Percentiles rank a stretch among this genome's conserved stretches.
These are phyloP conservation scores for Arthrobotrys sphaeroides DNA, from an alignment of 2,329 filamentous ascomycete genomes.

Conservation along the genomic window DNA sequence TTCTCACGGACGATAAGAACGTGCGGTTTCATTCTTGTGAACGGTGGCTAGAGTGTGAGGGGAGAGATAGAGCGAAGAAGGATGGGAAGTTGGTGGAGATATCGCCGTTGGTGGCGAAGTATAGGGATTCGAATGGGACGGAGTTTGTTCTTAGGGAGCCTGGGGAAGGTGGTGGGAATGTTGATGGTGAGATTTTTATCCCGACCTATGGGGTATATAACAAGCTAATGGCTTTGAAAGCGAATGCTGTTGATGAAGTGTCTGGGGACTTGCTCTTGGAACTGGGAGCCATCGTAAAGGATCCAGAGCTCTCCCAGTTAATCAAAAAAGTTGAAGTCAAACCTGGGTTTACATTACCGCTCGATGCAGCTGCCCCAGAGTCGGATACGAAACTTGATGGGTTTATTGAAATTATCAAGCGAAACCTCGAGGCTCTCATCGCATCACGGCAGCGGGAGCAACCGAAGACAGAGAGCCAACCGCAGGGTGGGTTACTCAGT, in stretches of 20 bases:
- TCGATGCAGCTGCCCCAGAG: constrained; percentile 32
- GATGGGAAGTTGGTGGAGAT: constrained; percentile 74
- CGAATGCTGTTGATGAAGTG: constrained; percentile 33
- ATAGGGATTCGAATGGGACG: constrained; percentile 66
- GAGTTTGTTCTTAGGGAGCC: constrained; percentile 75
- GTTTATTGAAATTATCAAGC: constrained; percentile 30
- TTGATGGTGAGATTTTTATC: constrained; percentile 62
- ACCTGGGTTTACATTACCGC: constrained; percentile 27
- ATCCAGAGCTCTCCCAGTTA: constrained; percentile 5
- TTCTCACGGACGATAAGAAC: constrained; percentile 71
- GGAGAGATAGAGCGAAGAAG: constrained; percentile 60
- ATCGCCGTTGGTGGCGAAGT: constrained; percentile 72
- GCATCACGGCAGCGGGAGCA: constrained; percentile 24
- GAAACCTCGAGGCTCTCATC: constrained; percentile 38
- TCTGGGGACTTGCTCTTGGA: constrained; percentile 37
- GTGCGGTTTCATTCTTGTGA: constrained; percentile 87
- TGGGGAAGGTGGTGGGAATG: constrained; percentile 74
- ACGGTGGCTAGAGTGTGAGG: constrained; percentile 67
- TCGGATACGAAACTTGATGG: constrained; percentile 31
- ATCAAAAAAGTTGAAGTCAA: constrained; percentile 26
- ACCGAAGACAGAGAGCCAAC: constrained; percentile 6
- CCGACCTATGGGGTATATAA: neutral
- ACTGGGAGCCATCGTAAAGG: constrained; percentile 16
- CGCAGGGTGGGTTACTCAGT: neutral
- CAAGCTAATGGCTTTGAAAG: neutral